These are phyloP conservation scores for Vaccinium vitisidaea DNA, from an alignment of 148 eudicot genomes.

Conservation along the genomic window DNA sequence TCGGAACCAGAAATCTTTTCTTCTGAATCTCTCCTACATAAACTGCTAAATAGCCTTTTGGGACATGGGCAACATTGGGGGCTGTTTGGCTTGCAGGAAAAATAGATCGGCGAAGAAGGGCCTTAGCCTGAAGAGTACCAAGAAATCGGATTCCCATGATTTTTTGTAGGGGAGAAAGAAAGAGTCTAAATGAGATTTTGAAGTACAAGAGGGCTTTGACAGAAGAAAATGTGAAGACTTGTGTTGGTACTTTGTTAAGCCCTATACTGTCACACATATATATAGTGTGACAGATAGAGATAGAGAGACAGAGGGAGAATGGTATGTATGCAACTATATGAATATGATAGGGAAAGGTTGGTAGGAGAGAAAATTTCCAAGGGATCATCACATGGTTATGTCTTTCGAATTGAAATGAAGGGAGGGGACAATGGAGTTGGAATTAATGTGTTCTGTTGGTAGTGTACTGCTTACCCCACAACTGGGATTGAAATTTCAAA, in stretches of 20 bases:
- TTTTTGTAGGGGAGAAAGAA: not conserved
- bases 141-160: conserved; percentile 17
- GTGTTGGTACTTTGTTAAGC: not conserved
- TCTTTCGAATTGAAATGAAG: not conserved
- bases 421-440: conserved; percentile 10
- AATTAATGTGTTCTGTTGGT: not conserved
- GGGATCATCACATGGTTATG: not conserved
- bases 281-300: not conserved
- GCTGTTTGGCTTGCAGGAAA: conserved; percentile 13
- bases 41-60: conserved; percentile 57
- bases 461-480: not conserved
- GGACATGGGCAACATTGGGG: conserved; percentile 19
- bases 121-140: not conserved
- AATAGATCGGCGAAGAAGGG: conserved; percentile 1
- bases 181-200: not conserved
- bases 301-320: not conserved
- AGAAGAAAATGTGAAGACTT: not conserved
- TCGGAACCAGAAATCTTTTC: conserved; percentile 22
- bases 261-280: not conserved
- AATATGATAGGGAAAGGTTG: not conserved
- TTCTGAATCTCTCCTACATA: conserved; percentile 41
- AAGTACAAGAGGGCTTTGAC: not conserved
- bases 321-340: not conserved
- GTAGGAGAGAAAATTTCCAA: not conserved
- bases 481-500: not conserved